These are phyloP conservation scores for Solanum ahanhuiri DNA, from an alignment of 257 asterid genomes.

Conservation along the genomic window DNA sequence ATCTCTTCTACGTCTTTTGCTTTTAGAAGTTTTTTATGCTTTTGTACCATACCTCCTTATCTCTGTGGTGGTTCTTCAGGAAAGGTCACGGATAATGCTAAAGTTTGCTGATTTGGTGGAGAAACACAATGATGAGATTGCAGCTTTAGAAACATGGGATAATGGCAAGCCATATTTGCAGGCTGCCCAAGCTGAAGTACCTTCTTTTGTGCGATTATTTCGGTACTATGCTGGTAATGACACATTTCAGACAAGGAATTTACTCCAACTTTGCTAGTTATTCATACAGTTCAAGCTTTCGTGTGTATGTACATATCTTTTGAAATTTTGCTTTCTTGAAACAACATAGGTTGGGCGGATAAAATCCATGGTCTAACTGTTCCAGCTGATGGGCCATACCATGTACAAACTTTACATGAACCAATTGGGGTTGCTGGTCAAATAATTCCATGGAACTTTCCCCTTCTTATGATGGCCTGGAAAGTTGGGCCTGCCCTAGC, in stretches of 20 bases:
- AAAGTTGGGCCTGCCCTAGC: conserved; percentile 80
- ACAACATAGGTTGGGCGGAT: conserved; percentile 61
- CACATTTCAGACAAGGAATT: background rate
- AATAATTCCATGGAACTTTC: conserved; percentile 83
- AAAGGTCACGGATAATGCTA: conserved; percentile 45
- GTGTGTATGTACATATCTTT: background rate
- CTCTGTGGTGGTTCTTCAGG: conserved; percentile 25
- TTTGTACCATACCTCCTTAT: background rate
- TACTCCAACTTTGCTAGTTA: background rate
- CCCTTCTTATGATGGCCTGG: conserved; percentile 75
- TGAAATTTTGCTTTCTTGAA: background rate
- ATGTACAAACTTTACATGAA: conserved; percentile 56
- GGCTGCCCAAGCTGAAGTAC: conserved; percentile 45
- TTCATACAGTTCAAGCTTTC: background rate
- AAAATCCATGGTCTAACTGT: conserved; percentile 69
- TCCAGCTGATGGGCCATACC: conserved; percentile 66
- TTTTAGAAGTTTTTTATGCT: background rate
- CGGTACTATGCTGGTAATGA: conserved; percentile 63
- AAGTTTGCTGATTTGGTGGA: conserved; percentile 64
- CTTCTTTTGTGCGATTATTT: conserved; percentile 39
- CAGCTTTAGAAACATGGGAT: conserved; percentile 79
- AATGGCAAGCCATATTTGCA: conserved; percentile 66
- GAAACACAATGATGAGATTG: conserved; percentile 47
- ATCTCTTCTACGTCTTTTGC: background rate
- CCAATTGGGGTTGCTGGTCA: conserved; percentile 92